Conservation (phyloP, 495 filamentous ascomycete genomes). For the Talaromyces stipitatus region DNA sequence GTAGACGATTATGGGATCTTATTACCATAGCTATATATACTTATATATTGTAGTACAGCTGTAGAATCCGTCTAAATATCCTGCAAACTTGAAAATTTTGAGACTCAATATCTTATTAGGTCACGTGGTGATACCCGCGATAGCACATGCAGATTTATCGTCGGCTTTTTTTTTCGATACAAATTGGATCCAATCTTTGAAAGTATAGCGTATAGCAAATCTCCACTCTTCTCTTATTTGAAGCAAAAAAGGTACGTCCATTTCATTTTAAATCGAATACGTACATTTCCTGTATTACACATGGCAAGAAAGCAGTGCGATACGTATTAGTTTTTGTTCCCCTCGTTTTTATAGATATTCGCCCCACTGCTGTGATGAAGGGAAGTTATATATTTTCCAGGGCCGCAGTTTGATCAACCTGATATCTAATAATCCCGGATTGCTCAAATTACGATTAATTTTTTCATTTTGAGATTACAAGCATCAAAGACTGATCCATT, state of each 20-base stretch:
- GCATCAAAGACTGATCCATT: too few species aligned
- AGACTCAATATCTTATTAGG: neutral
- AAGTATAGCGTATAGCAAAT: neutral
- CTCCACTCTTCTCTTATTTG: neutral
- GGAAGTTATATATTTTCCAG: neutral
- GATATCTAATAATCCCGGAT: too few species aligned
- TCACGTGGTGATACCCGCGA: slow-evolving; percentile 9
- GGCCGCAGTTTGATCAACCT: neutral
- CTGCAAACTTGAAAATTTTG: neutral
- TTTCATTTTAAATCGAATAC: neutral
- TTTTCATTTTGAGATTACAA: too few species aligned
- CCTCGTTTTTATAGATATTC: neutral
- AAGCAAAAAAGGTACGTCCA: neutral
- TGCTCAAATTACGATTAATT: too few species aligned
- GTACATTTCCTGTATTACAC: neutral
- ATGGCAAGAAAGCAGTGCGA: neutral
- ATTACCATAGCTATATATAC: neutral
- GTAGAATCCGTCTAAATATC: too few species aligned
- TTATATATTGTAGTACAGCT: neutral
- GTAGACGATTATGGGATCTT: neutral
- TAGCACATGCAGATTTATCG: slow-evolving; percentile 3
- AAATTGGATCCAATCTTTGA: neutral
- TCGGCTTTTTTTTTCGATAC: neutral
- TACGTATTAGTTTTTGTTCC: neutral
- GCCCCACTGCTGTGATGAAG: neutral